Evolutionary conservation across 1,284 basidiomycete species (phyloP).

Genomic region (Ceratobasidium sp.): DNA sequence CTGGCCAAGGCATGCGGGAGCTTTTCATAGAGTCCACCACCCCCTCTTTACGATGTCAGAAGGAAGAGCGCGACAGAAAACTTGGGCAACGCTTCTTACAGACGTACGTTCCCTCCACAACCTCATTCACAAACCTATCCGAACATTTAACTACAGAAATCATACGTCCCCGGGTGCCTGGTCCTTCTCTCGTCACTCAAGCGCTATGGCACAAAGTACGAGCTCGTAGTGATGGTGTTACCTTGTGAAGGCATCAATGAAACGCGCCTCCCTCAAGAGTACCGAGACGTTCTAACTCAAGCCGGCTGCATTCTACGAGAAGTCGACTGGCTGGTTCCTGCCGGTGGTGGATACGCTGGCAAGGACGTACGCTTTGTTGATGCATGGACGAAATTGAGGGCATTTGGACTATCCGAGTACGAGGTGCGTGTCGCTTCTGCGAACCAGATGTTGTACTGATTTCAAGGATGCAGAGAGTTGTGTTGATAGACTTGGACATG

Average conservation of each 20-base stretch:
- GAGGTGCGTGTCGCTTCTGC: constrained; percentile 64
- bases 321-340: constrained; percentile 64
- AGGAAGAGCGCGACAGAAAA: too few relatives aligned
- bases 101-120: background rate
- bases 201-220: constrained; percentile 74
- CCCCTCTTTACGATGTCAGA: too few relatives aligned
- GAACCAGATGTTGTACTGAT: background rate
- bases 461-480: constrained; percentile 67
- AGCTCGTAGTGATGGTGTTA: constrained; percentile 85
- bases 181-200: constrained; percentile 76
- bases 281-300: constrained; percentile 64
- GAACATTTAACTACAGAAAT: constrained; percentile 52
- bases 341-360: constrained; percentile 65
- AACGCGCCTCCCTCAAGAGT: constrained; percentile 52
- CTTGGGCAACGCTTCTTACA: constrained; percentile 12
- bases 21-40: too few relatives aligned
- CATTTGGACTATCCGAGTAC: constrained; percentile 78
- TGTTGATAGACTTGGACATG: constrained; percentile 93
- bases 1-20: too few relatives aligned
- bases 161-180: constrained; percentile 79
- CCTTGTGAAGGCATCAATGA: constrained; percentile 60
- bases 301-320: constrained; percentile 67
- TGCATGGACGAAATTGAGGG: constrained; percentile 91
- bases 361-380: constrained; percentile 78
- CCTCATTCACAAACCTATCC: constrained; percentile 68